A percentile compares a stretch with the other conserved stretches of the same genome.
phyloP scores from a whole-genome alignment of 257 asterid species.

The Lycium ferocissimum region DNA sequence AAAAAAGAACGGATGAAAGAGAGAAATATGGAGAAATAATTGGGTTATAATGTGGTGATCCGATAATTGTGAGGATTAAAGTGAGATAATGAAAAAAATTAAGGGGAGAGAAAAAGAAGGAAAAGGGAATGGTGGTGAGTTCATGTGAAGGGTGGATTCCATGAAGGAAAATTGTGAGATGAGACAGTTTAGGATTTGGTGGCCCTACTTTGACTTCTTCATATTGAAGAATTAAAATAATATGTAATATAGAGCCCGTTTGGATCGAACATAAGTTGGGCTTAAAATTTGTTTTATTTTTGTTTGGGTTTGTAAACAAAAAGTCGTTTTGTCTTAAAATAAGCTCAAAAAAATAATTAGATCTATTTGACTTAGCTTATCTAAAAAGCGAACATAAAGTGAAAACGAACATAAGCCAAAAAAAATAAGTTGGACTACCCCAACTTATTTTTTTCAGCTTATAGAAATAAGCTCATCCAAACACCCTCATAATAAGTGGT shows the following conservation, averaged over 20 bases:
- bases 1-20: neutral
- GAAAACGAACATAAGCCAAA: no score
- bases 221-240: neutral
- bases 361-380: no score
- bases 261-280: no score
- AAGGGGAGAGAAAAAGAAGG: neutral
- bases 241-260: neutral
- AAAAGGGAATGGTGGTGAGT: slow-evolving; percentile 20
- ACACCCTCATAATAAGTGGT: no score
- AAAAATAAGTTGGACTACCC: no score
- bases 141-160: neutral
- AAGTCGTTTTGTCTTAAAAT: no score
- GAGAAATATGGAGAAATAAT: slow-evolving; percentile 20
- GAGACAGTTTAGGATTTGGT: neutral
- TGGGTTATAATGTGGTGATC: slow-evolving; percentile 52
- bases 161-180: neutral
- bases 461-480: no score
- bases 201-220: slow-evolving; percentile 16
- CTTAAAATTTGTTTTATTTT: no score
- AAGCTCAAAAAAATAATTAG: no score
- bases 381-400: no score
- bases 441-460: no score
- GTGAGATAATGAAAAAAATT: neutral
- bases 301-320: no score
- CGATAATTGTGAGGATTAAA: slow-evolving; percentile 30